Base-by-base conservation (phyloP, 2,329 filamentous ascomycete species). In the Cytospora mali region DNA sequence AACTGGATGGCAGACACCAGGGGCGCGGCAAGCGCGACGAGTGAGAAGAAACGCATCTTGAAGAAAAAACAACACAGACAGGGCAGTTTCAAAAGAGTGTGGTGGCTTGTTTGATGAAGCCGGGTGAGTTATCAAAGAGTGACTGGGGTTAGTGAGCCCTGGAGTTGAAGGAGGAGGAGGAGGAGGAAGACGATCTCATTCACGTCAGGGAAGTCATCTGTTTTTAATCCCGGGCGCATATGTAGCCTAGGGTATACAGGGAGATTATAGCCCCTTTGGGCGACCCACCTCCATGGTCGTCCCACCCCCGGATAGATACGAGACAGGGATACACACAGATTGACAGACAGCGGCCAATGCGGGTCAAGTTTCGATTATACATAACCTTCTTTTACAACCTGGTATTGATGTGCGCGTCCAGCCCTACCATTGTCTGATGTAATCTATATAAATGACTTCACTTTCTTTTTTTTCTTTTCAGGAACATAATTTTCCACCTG, bases 1-100 rank as follows among this genome's bases (percentile, higher is more conserved):
- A 75, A 72, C 58, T 70, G 60, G 33, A 75, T 69, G 68, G 73
- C 73, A 25, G 72, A 69, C 42, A 69, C 72, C 27, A 74, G 66
- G 33, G 71, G 71, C 42, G 71, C 71, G 62, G 64, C 71, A 56
- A 73, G 66, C 67, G 70, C 70, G 64, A 72, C 54, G 60, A 71
- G 67, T 27, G 68, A 66, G 61, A 70, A 60, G 60, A 68, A 67
- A 58, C 68, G 71, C 71, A 74, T 74, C 33, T 54, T 35, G 48
- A 48, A 21, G 16, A 11, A 14, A 13, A 31, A 62, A 27, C 39
- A 62, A 18, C 50, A n/a, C 16, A 35, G 16, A 16, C 10, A 35
- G 33, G 33, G 23, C 7, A 35, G 27, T 14, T 21, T 31, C 39
- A 46, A 59, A 62, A 52, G 60, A 62, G 23, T 39, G 60, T 62